Percentiles rank a stretch among this genome's conserved stretches.
Evolutionary conservation across 176 grass and related monocot genomes (phyloP).

Genomic region (Raddia distichophylla): DNA sequence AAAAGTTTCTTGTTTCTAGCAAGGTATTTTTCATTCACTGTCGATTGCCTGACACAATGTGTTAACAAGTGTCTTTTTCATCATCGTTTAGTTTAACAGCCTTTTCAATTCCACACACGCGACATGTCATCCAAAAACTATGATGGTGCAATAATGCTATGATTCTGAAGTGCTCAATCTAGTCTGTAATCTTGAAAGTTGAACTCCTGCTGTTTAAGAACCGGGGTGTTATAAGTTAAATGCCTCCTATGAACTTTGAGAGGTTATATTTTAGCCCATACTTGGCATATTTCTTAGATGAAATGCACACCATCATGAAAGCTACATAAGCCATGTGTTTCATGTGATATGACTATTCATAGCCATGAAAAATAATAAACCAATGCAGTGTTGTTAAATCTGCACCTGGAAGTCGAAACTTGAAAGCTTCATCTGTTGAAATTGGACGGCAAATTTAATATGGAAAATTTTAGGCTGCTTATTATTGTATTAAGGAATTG

Average conservation of each 20-base stretch:
- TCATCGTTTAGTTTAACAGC: background rate
- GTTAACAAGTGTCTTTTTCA: background rate
- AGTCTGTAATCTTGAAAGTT: constrained; percentile 17
- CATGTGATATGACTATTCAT: background rate
- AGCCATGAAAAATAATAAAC: background rate
- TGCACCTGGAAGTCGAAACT: constrained; percentile 19
- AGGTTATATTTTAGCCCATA: background rate
- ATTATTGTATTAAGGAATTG: constrained; percentile 7
- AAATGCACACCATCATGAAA: constrained; percentile 11
- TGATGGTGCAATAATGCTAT: background rate
- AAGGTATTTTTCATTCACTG: background rate
- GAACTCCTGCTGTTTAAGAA: constrained; percentile 17
- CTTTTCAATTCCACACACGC: constrained; percentile 11
- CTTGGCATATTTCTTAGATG: background rate
- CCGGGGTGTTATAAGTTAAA: background rate
- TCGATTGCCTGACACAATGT: constrained; percentile 11
- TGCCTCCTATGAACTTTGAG: background rate
- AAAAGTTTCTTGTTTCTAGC: constrained; percentile 17
- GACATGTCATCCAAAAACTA: constrained; percentile 3
- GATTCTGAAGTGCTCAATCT: background rate
- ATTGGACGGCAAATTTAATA: constrained; percentile 4
- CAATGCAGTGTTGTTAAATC: constrained; percentile 4
- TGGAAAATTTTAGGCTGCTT: background rate
- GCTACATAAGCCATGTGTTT: background rate
- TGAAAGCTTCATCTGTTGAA: background rate